Conservation (phyloP, 163 green algal genomes). For the Chlorella variabilis region DNA sequence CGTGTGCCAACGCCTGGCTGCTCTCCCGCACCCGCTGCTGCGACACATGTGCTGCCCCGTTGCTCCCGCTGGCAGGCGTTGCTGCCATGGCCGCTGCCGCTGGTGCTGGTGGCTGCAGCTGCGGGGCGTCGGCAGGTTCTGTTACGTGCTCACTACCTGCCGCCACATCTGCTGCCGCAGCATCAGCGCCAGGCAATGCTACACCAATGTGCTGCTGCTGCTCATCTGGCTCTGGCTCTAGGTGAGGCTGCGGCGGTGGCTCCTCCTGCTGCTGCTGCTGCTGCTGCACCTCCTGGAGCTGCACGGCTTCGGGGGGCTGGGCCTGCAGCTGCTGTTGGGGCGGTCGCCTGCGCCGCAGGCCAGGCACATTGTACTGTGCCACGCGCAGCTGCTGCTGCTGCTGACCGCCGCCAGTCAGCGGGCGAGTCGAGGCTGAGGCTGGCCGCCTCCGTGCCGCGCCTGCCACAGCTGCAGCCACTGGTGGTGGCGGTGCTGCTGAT, state of each 20-base stretch:
- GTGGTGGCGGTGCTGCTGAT: too few relatives aligned
- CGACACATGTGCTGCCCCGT: conserved; percentile 20
- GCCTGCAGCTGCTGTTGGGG: neutral
- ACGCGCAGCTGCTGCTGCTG: conserved; percentile 9
- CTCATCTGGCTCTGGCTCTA: too few relatives aligned
- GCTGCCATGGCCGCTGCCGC: conserved; percentile 6
- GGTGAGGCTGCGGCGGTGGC: neutral
- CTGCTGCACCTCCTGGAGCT: neutral
- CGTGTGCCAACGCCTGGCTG: conserved; percentile 21
- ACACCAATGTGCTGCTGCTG: too few relatives aligned
- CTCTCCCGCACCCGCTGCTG: conserved; percentile 4
- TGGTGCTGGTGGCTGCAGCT: conserved; percentile 12
- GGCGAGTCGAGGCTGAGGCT: neutral
- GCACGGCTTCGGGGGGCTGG: neutral
- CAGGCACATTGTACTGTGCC: conserved; percentile 29
- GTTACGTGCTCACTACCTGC: too few relatives aligned
- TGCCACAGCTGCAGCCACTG: too few relatives aligned
- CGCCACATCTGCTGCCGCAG: too few relatives aligned
- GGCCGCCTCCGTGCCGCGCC: neutral
- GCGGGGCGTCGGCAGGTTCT: neutral
- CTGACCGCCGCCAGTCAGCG: neutral
- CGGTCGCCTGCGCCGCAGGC: conserved; percentile 5
- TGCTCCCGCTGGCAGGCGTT: neutral
- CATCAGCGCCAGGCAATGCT: too few relatives aligned
- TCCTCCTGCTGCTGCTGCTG: neutral